Evolutionary conservation across 768 basidiomycete species (phyloP).

Genomic region (Mycena belliarum): DNA sequence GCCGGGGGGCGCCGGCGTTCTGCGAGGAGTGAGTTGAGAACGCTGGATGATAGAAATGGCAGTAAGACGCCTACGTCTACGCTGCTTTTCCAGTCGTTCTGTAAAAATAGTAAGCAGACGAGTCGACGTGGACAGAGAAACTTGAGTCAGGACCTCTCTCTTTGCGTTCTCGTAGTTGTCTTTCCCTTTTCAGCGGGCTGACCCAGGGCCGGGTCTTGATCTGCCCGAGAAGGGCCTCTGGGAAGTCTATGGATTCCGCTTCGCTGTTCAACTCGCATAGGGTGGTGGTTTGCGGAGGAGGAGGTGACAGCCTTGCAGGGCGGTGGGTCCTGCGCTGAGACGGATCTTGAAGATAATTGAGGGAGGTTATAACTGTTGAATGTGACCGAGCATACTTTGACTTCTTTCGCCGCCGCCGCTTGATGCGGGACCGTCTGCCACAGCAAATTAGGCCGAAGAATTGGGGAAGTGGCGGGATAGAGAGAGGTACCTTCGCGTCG

Average conservation of each 20-base stretch:
- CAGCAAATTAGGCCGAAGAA: background rate
- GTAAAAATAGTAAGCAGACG: background rate
- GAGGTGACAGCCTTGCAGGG: background rate
- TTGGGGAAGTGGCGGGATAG: background rate
- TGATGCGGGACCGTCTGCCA: background rate
- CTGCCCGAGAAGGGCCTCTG: background rate
- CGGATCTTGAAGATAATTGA: background rate
- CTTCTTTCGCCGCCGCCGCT: background rate
- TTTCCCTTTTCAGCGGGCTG: background rate
- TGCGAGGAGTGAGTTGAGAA: conserved; percentile 27
- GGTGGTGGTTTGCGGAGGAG: background rate
- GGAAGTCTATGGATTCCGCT: background rate
- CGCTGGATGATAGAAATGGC: background rate
- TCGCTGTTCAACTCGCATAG: background rate
- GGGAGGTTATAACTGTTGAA: background rate
- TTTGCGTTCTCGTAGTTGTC: background rate
- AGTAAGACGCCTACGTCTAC: background rate
- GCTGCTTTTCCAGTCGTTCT: background rate
- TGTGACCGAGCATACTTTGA: background rate
- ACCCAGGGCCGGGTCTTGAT: background rate
- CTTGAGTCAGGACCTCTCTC: background rate
- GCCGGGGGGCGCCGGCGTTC: conserved; percentile 60
- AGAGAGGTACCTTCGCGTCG: background rate
- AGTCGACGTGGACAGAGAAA: background rate
- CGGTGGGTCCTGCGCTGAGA: background rate